Evolutionary conservation across 148 eudicot species (phyloP).

Genomic region (Camellia lanceoleosa): DNA sequence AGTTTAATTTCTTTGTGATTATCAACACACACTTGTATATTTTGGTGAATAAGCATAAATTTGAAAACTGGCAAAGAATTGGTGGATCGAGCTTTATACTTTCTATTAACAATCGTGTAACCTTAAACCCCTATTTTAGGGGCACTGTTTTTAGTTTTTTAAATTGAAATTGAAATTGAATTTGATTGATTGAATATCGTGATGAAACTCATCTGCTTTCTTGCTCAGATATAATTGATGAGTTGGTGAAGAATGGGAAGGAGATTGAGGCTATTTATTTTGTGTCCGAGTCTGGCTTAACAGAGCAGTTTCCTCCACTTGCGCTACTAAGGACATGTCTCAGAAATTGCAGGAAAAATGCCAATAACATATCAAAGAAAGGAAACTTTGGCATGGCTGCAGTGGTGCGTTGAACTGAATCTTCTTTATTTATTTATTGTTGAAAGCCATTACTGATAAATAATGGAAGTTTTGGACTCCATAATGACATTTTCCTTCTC

Average conservation of each 20-base stretch:
- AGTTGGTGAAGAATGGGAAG: slow-evolving; percentile 33
- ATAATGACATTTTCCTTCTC: slow-evolving; percentile 6
- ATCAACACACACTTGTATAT: neutral
- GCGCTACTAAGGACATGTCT: slow-evolving; percentile 39
- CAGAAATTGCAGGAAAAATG: slow-evolving; percentile 23
- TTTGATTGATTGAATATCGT: neutral
- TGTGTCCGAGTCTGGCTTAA: slow-evolving; percentile 46
- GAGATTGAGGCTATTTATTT: slow-evolving; percentile 59
- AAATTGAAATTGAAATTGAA: neutral
- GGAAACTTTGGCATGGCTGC: slow-evolving; percentile 12
- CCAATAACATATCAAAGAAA: slow-evolving; percentile 15
- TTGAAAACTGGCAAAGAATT: neutral
- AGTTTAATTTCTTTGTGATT: neutral
- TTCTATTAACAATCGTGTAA: neutral
- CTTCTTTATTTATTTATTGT: neutral
- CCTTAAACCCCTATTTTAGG: neutral
- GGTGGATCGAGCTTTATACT: neutral
- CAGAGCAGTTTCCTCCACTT: slow-evolving; percentile 45
- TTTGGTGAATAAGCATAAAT: neutral
- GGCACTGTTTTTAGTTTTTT: no score
- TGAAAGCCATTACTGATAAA: neutral
- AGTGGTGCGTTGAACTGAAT: slow-evolving; percentile 9
- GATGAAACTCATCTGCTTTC: neutral
- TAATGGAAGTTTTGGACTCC: neutral
- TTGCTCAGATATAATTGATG: slow-evolving; percentile 13